These are phyloP conservation scores for Paramyrothecium roridum DNA, from an alignment of 2,329 filamentous ascomycete species.

Conservation along the genomic window DNA sequence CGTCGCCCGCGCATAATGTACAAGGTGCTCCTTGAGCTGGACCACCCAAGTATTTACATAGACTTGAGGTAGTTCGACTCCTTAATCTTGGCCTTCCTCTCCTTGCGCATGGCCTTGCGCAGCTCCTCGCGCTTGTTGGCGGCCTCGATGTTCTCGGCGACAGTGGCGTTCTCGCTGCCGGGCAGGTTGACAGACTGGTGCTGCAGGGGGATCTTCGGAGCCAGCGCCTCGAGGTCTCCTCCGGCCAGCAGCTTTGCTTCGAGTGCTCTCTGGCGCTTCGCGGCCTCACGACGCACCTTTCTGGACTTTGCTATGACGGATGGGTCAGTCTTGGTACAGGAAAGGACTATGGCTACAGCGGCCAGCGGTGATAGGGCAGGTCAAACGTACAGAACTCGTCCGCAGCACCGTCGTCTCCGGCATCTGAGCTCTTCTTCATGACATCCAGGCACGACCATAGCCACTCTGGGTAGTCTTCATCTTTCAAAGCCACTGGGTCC, in stretches of 20 bases:
- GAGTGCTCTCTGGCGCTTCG: constrained; percentile 55
- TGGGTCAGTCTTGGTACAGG: constrained; percentile 8
- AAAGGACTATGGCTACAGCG: not conserved
- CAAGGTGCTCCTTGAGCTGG: constrained; percentile 12
- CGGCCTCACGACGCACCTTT: constrained; percentile 71
- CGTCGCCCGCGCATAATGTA: constrained; percentile 18
- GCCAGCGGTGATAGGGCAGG: not conserved
- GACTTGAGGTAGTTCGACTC: constrained; percentile 82
- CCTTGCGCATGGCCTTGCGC: constrained; percentile 68
- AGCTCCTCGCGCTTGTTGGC: constrained; percentile 56
- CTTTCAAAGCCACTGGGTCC: constrained; percentile 71
- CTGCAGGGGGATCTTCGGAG: constrained; percentile 69
- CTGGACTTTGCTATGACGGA: constrained; percentile 71
- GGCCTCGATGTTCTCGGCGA: constrained; percentile 44
- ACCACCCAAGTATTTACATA: constrained; percentile 48
- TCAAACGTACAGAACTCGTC: constrained; percentile 74
- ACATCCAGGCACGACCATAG: constrained; percentile 70
- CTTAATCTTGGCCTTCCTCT: constrained; percentile 75
- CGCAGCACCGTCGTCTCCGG: constrained; percentile 53
- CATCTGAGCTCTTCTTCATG: constrained; percentile 49
- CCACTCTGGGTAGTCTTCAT: constrained; percentile 78
- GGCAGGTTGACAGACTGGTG: constrained; percentile 77
- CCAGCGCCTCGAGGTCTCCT: constrained; percentile 63
- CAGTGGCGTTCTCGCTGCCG: constrained; percentile 36
- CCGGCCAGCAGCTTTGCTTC: constrained; percentile 61